Evolutionary conservation across 768 basidiomycete species (phyloP), one percentile per base, ranked within the genome.

Genomic region (Trametes coccinea): DNA sequence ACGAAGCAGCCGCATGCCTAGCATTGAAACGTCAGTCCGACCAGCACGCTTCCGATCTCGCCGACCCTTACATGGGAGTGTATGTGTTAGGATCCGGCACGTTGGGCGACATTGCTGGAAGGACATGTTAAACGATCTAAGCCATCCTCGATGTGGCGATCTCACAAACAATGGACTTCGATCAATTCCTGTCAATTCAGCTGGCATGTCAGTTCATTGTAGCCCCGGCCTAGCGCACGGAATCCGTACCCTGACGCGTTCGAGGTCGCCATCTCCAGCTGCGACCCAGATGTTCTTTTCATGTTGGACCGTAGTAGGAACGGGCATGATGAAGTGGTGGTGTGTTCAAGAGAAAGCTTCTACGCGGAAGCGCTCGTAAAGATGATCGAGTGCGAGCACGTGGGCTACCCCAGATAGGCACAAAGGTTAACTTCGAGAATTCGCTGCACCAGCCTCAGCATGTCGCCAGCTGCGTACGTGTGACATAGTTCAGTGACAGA

Each of bases 1-100:
- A 97, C 0, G 94, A 96, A 1, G 95, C 94, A 13, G 95, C 94
- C 16, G 95, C 95, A 75, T 97, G 94, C 87, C 90, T 92, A 29
- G 5, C 27, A 29, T n/a, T 3, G 5, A 30, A 33, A 3, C n/a
- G 0, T 22, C n/a, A 2, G 11, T 10, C 4, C 14, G 4, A 5
- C n/a, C 1, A 22, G 29, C 30, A 49, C 4, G 1, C 22, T 22
- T 22, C 22, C 16, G 56, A 41, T 46, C 51, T 51, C 45, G 46
- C 11, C 31, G 37, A 45, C 40, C 71, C 79, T 50, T 70, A 86
- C 90, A 93, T 92, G 39, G 92, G 90, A 0, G 92, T 93, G 74
- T 93, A 93, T 34, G 90, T 89, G 77, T 82, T 80, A 6, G 72
- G 69, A 69, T 93, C 92, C 5, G 88, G 86, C 14, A 74, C 77